Base-by-base conservation (phyloP, 768 basidiomycete species). In the Pleurotus tuoliensis region DNA sequence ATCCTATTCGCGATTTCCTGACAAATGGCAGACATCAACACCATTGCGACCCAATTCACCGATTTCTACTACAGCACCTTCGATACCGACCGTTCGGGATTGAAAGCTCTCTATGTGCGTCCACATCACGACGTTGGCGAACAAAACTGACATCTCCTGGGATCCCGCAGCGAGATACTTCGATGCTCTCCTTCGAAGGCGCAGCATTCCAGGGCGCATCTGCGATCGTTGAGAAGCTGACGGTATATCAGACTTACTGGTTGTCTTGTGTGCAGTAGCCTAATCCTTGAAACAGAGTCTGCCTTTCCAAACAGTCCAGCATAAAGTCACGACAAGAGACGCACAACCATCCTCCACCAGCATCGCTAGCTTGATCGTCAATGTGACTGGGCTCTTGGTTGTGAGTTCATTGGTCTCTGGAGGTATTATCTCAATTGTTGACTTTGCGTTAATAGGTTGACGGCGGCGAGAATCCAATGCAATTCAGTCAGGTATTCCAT, bases 401-500 rank as follows among this genome's bases (percentile, higher is more conserved):
- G 95, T 92, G 62, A 60, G 84, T 73, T 3, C 30, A 20, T 4
- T 39, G 43, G 39, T 37, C 37, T 16, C 12, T 22, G 51, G 24
- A 15, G 15, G 24, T 20, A 41, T 24, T 18, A 24, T 51, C 30
- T 34, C 18, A 20, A 38, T 55, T 20, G 18, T 9, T 22, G 24
- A 18, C 20, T 44, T 39, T n/a, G 27, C 43, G 25, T 50, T 39
- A 2, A 24, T 62, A 93, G 92, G 84, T 98, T 61, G 95, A 98
- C 63, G 92, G 90, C 59, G 79, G 77, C 60, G 43, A 72, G 56
- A 90, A 90, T 62, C 84, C 92, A n/a, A 76, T 99, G 56, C 86
- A 84, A 64, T 99, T 92, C 78, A 91, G 87, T 61, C 97, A 99
- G 73, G 77, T 85, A 60, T 99, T 99, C 84, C 93, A 96, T 62